Conservation (phyloP, 305 asterid genomes). For the Solanum chacoense region DNA sequence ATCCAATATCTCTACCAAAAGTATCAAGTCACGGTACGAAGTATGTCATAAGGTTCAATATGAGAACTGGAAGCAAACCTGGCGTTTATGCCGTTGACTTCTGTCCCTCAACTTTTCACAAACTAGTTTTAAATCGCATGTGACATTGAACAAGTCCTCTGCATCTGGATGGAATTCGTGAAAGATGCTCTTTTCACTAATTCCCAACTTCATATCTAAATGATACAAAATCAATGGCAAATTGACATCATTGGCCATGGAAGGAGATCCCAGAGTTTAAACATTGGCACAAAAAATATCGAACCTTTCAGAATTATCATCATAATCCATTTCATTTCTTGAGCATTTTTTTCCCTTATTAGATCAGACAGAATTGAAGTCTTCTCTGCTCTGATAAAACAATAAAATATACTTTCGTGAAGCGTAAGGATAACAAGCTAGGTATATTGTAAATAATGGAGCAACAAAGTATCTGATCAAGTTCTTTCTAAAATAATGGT, state of each 20-base stretch:
- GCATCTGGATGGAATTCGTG: conserved; percentile 96
- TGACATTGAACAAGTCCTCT: conserved; percentile 88
- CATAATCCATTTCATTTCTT: conserved; percentile 91
- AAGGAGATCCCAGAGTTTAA: neutral
- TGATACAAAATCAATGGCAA: neutral
- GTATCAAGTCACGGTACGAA: too few species aligned
- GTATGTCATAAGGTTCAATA: too few species aligned
- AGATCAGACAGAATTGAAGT: conserved; percentile 57
- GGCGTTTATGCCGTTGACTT: conserved; percentile 54
- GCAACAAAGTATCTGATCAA: too few species aligned
- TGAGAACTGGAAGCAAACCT: too few species aligned
- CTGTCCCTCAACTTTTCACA: conserved; percentile 79
- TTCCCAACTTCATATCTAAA: conserved; percentile 82
- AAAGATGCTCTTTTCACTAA: conserved; percentile 84
- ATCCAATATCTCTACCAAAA: too few species aligned
- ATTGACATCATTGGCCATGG: too few species aligned
- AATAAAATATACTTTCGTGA: conserved; percentile 9
- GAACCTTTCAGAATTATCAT: conserved; percentile 93
- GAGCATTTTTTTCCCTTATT: conserved; percentile 71
- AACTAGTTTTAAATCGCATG: conserved; percentile 25
- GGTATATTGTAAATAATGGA: neutral
- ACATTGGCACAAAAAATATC: conserved; percentile 6
- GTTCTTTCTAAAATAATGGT: too few species aligned
- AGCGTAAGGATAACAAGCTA: neutral
- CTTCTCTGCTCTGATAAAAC: conserved; percentile 54